Base-by-base conservation (phyloP, 139 green algal genomes). In the Zygnema circumcarinatum region DNA sequence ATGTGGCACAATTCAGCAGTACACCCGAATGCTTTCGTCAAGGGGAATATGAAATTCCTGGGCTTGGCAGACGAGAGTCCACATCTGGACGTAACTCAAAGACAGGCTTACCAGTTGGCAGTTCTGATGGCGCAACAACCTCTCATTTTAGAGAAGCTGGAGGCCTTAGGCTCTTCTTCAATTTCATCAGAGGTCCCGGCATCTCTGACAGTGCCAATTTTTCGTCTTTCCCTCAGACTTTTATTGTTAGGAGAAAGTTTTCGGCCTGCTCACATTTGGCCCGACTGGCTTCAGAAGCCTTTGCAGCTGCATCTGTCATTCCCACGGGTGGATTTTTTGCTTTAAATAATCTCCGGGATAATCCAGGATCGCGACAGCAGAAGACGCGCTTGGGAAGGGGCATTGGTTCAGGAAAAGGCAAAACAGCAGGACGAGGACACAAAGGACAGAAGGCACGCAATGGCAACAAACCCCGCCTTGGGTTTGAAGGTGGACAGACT, bases 401-500 rank as follows among this genome's bases (percentile, higher is more conserved):
- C 33, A 94, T 94, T 42, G 94, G 94, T 29, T 95, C 92, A 21
- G 92, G 94, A 7, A 85, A 92, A 36, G 95, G 94, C 41, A 97
- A 96, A 81, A 97, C 95, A 0, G 90, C 92, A 1, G 94, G 94
- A 21, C 39, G 93, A 7, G 95, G 94, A 20, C 94, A 96, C 86
- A 96, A 97, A 81, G 94, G 94, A 1, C 94, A 97, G 79, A 96
- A 96, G 38, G 90, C 95, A 35, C 90, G 94, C 22, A 36, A 82
- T 87, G 91, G 92, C 0, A 74, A 91, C 21, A 88, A 29, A 16
- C 89, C 91, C 0, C 92, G 91, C 87, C 42, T 92, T 0, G 95
- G 95, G 0, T 97, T 97, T 88, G 94, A 97, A 85, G 95, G 95
- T 36, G 95, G 95, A 1, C 94, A 96, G 89, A 97, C 93, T 42